Base-by-base conservation (phyloP, 805 yeast species). In the Citeromyces matritensis region DNA sequence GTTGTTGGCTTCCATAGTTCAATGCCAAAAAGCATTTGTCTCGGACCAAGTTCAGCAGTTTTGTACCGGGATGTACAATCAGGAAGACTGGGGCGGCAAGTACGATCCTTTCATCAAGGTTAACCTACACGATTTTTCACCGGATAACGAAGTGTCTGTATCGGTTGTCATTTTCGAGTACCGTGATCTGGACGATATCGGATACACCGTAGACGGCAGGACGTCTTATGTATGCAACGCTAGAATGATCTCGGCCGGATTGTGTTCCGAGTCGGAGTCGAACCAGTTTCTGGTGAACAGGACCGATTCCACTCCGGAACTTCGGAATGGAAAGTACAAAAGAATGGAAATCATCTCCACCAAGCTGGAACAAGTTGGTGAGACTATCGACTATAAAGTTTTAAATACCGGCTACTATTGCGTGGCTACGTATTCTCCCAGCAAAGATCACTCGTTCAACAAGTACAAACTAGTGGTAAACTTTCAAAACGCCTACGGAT, bases 401-500 rank as follows among this genome's bases (percentile, higher is more conserved):
- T 58, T 63, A 35, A 63, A 65, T 36, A 84, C 97, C 1, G 97
- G 97, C 5, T 91, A 79, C 53, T 91, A 86, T 56, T 91, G 98
- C 60, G 79, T 88, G 27, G 74, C 85, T 2, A 77, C 93, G 0
- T 72, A 61, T 40, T 62, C 72, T 15, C 56, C 67, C 15, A 49
- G 55, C 7, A 26, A 1, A 26, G 29, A 13, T 8, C 30, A 33
- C 2, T 33, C 35, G 5, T 33, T 38, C 6, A 49, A 50, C 28
- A 60, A 58, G 13, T 91, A 76, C 53, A 51, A 63, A 31, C 80
- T 88, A 10, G 53, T 57, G n/a, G 78, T 79, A 28, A 77, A 76
- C 43, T 91, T 83, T 56, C 91, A 84, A 58, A 91, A 86, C 55
- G 81, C 97, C 4, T 91, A 69, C 53, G 98, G 98, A 35, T 69